Conservation (phyloP, 352 stramenopile species). For the Thalassiosira mediterranea region DNA sequence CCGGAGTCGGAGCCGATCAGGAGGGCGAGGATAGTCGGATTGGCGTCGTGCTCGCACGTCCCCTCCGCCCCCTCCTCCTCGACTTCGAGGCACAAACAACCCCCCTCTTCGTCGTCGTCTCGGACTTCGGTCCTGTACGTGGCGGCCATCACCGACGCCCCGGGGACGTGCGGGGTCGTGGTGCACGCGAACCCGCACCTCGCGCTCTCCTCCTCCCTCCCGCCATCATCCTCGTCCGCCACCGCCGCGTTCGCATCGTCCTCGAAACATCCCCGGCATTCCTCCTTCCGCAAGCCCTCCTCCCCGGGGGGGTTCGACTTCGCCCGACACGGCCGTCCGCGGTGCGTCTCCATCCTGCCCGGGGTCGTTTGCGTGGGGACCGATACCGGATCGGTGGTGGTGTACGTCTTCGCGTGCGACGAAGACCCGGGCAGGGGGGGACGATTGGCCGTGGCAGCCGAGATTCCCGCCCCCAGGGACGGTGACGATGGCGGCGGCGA, state of each 20-base stretch:
- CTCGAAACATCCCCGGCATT: conserved; percentile 10
- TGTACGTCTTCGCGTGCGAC: conserved; percentile 70
- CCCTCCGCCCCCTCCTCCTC: not conserved
- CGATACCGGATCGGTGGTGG: conserved; percentile 60
- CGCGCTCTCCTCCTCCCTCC: not conserved
- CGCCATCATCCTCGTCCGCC: conserved; percentile 19
- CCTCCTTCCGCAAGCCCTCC: conserved; percentile 27
- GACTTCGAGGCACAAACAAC: conserved; percentile 3
- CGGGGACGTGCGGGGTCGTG: conserved; percentile 38
- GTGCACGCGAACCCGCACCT: conserved; percentile 49
- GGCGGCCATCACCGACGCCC: conserved; percentile 44
- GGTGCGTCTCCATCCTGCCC: conserved; percentile 54
- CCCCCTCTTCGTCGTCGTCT: conserved; percentile 7
- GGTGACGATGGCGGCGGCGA: conserved; percentile 1
- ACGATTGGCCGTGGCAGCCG: conserved; percentile 33
- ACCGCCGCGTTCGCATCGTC: not conserved
- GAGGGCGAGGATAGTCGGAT: conserved; percentile 37
- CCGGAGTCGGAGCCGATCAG: not conserved
- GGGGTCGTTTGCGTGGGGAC: conserved; percentile 76
- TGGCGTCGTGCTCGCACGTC: conserved; percentile 14
- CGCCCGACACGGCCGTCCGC: conserved; percentile 34
- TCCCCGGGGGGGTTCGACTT: conserved; percentile 39
- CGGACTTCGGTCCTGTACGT: conserved; percentile 43
- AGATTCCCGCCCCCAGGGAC: conserved; percentile 46
- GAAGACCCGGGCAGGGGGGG: not conserved